A percentile compares a stretch with the other conserved stretches of the same genome.
These are phyloP conservation scores for Didymellaceae sp. DNA, from an alignment of 2,329 filamentous ascomycete species.

Conservation along the genomic window DNA sequence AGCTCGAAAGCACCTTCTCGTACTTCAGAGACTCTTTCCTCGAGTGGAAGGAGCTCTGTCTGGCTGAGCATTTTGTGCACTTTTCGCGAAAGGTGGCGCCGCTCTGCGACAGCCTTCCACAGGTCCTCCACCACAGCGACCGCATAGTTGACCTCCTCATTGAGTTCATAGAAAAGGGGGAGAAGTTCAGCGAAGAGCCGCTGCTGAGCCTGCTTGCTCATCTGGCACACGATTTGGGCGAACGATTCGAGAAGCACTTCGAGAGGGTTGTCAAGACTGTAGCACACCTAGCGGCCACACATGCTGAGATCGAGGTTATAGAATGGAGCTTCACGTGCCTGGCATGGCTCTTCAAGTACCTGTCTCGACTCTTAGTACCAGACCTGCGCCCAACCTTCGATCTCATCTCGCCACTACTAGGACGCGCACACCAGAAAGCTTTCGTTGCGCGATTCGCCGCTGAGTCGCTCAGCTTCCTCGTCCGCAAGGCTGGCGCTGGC, in stretches of 20 bases:
- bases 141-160: slow-evolving; percentile 80
- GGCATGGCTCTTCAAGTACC: slow-evolving; percentile 96
- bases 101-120: slow-evolving; percentile 86
- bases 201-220: slow-evolving; percentile 87
- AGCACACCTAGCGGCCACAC: slow-evolving; percentile 76
- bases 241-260: slow-evolving; percentile 88
- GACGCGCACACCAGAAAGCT: slow-evolving; percentile 79
- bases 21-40: slow-evolving; percentile 84
- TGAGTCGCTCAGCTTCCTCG: slow-evolving; percentile 90
- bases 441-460: slow-evolving; percentile 93
- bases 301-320: slow-evolving; percentile 84
- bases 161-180: slow-evolving; percentile 76
- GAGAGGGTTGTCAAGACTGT: slow-evolving; percentile 75
- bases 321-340: slow-evolving; percentile 97
- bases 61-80: slow-evolving; percentile 78
- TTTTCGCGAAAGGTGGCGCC: slow-evolving; percentile 79
- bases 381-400: slow-evolving; percentile 85
- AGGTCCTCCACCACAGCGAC: slow-evolving; percentile 89
- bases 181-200: slow-evolving; percentile 82
- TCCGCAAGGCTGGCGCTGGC: slow-evolving; percentile 83
- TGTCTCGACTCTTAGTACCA: slow-evolving; percentile 83
- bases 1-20: slow-evolving; percentile 77
- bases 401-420: slow-evolving; percentile 82
- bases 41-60: slow-evolving; percentile 90
- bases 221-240: slow-evolving; percentile 91